phyloP scores from a whole-genome alignment of 2,329 filamentous ascomycete species.

The Verticillium alfalfae region DNA sequence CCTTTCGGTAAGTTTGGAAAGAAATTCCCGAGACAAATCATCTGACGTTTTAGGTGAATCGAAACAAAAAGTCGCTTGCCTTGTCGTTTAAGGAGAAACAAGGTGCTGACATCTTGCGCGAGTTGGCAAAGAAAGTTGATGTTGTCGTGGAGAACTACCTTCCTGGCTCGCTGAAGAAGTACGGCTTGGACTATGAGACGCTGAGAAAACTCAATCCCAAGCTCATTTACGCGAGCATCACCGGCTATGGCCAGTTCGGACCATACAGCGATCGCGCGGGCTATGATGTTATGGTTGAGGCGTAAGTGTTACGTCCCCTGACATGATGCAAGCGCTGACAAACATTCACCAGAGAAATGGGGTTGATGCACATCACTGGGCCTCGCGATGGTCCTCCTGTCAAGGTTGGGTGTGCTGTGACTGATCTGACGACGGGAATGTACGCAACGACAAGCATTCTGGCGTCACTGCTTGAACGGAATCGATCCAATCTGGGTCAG shows the following conservation, averaged over 20 bases:
- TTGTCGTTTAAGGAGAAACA: constrained; percentile 58
- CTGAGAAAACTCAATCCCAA: constrained; percentile 54
- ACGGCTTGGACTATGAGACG: constrained; percentile 59
- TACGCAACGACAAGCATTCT: constrained; percentile 65
- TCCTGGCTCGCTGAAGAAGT: constrained; percentile 60
- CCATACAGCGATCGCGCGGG: constrained; percentile 61
- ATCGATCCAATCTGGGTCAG: constrained; percentile 53
- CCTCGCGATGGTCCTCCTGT: constrained; percentile 59
- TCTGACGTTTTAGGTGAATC: constrained; percentile 39
- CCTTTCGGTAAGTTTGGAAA: constrained; percentile 57
- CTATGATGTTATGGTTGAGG: constrained; percentile 71
- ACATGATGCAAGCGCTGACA: background rate
- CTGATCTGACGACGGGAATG: constrained; percentile 63
- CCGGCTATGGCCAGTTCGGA: constrained; percentile 65
- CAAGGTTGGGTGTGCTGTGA: constrained; percentile 67
- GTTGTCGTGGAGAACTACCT: constrained; percentile 67
- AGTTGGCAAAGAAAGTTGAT: constrained; percentile 57
- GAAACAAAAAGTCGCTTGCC: constrained; percentile 65
- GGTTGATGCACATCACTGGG: constrained; percentile 68
- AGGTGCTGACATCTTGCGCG: constrained; percentile 59
- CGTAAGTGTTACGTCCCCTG: constrained; percentile 17
- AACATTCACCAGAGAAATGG: constrained; percentile 42
- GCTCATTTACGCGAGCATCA: constrained; percentile 65
- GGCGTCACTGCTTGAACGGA: constrained; percentile 56
- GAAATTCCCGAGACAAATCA: constrained; percentile 29